Conservation (phyloP, 495 filamentous ascomycete genomes). For the Neurospora tetraspora region DNA sequence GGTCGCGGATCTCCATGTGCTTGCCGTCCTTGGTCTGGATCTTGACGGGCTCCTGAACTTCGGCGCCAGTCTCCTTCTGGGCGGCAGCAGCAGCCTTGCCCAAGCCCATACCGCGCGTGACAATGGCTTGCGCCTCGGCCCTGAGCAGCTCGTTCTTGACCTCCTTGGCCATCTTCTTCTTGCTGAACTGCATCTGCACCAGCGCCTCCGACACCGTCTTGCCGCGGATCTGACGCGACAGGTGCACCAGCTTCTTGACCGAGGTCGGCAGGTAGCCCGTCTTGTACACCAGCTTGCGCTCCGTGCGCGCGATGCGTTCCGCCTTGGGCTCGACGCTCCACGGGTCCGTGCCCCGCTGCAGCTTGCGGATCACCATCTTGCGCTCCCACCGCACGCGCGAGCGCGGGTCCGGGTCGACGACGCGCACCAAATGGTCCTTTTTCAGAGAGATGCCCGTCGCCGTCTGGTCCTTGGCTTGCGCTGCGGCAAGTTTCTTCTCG, state of each 20-base stretch:
- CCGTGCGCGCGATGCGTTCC: constrained; percentile 58
- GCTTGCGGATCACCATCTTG: constrained; percentile 66
- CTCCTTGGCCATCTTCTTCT: constrained; percentile 84
- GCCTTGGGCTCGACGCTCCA: constrained; percentile 55
- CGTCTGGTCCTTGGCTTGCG: background rate
- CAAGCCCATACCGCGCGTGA: constrained; percentile 76
- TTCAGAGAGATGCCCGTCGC: constrained; percentile 16
- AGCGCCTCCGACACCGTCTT: constrained; percentile 91
- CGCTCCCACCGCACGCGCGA: constrained; percentile 62
- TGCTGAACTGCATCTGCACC: constrained; percentile 86
- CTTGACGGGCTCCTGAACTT: constrained; percentile 18
- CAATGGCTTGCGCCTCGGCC: constrained; percentile 68
- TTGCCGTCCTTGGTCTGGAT: constrained; percentile 48
- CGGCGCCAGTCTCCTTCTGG: background rate
- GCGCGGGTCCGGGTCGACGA: constrained; percentile 59
- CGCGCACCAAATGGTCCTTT: constrained; percentile 40
- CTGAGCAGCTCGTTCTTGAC: constrained; percentile 65
- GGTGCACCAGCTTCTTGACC: constrained; percentile 74
- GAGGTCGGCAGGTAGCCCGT: constrained; percentile 65
- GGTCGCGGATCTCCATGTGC: constrained; percentile 54
- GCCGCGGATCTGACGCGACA: constrained; percentile 80
- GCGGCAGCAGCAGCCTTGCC: constrained; percentile 24
- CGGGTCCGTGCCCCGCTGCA: constrained; percentile 36
- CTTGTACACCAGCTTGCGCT: constrained; percentile 55
- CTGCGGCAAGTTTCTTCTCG: background rate